Evolutionary conservation across 2,329 filamentous ascomycete species (phyloP), one percentile per base, ranked within the genome.

Genomic region (Ceratocystis ficicola): DNA sequence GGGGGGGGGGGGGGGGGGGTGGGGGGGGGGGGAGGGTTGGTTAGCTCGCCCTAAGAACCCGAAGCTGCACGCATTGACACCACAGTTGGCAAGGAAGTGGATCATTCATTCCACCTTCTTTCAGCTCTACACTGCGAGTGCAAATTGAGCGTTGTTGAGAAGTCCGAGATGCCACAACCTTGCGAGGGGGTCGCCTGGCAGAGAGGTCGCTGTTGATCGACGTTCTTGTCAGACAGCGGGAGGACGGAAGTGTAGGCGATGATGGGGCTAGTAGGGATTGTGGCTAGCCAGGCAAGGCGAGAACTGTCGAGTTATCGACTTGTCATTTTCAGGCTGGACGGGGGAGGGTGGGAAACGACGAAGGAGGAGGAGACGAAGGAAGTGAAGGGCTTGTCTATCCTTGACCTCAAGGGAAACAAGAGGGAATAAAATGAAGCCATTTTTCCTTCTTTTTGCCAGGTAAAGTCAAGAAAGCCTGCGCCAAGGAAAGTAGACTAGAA

Each of bases 161-260:
- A 59, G 30, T 59, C 25, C 25, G 17, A 59, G 55, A 59, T 59
- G 25, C 25, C 55, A 59, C 15, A 22, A 59, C 4, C 17, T 15
- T n/a, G 25, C 15, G 30, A 59, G 22, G 28, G 52, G 52, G 5
- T 59, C n/a, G 55, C n/a, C 25, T 36, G 28, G 55, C 25, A 59
- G 15, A 36, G n/a, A 32, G 3, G 28, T 17, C 17, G 28, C 22
- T 6, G 25, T 6, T 59, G 55, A 59, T 59, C 55, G 55, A 1
- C 55, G 55, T 59, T 59, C 55, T 59, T 59, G 55, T 59, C 55
- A 59, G 55, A 59, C 55, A 59, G 28, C 55, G 55, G 55, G 55
- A 59, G 25, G 55, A 59, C 25, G 55, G 30, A 32, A 32, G n/a
- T 36, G 12, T 17, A 59, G 17, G 30, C 55, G 17, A 32, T 32